A percentile compares a stretch with the other conserved stretches of the same genome.
These are phyloP conservation scores for Xanthoconium stramineum DNA, from an alignment of 768 basidiomycete species.

Conservation along the genomic window DNA sequence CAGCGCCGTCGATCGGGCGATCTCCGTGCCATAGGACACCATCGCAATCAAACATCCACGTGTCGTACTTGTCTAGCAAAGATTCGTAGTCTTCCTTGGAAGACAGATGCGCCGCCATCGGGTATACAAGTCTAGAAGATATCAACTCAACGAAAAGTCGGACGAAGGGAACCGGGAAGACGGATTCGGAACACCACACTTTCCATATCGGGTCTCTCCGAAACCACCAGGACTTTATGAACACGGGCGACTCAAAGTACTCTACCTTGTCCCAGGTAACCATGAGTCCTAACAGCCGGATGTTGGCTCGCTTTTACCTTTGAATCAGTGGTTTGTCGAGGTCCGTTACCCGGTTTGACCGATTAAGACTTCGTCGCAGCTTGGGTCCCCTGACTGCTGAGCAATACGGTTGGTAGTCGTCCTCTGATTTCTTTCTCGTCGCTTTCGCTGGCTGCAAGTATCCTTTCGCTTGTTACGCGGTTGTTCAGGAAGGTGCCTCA, in stretches of 20 bases:
- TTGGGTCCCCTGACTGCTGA: too few species aligned
- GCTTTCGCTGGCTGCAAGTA: not conserved
- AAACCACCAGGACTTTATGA: too few species aligned
- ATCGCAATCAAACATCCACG: constrained; percentile 96
- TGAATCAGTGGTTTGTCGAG: not conserved
- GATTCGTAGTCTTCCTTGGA: constrained; percentile 44
- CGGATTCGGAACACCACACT: constrained; percentile 11
- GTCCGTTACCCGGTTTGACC: not conserved
- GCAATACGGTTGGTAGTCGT: too few species aligned
- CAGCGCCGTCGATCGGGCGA: constrained; percentile 70
- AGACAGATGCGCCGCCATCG: constrained; percentile 28
- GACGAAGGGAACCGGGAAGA: constrained; percentile 3
- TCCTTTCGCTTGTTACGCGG: not conserved
- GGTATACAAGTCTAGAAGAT: constrained; percentile 15
- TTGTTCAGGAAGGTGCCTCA: not conserved
- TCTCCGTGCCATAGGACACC: constrained; percentile 93
- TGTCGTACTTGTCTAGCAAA: constrained; percentile 71
- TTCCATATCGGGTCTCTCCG: constrained; percentile 14
- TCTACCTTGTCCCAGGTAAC: not conserved
- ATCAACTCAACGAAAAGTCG: not conserved
- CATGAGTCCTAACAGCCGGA: not conserved
- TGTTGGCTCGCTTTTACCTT: not conserved
- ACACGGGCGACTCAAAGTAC: too few species aligned
- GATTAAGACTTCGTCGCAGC: not conserved
- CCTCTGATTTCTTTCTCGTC: not conserved